These are phyloP conservation scores for Phytophthora cactorum DNA, from an alignment of 352 stramenopile genomes.

Conservation along the genomic window DNA sequence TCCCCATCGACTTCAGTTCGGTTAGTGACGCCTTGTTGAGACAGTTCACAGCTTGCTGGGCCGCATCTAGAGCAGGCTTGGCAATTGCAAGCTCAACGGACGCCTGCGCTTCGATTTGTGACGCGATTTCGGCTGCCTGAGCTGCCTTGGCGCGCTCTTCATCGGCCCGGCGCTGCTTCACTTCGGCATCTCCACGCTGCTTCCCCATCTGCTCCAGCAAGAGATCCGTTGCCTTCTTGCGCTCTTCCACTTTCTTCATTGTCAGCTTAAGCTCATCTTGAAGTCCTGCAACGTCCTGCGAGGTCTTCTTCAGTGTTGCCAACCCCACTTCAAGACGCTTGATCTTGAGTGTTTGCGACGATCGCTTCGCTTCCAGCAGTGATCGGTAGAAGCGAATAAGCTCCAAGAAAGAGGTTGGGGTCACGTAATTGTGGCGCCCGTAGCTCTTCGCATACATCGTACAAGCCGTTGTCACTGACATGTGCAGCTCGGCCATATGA, in stretches of 20 bases:
- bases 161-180: conserved; percentile 84
- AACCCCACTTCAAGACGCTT: conserved; percentile 86
- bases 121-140: conserved; percentile 68
- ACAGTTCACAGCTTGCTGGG: conserved; percentile 89
- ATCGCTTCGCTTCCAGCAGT: conserved; percentile 69
- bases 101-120: conserved; percentile 72
- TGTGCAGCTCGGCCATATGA: conserved; percentile 93
- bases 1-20: conserved; percentile 90
- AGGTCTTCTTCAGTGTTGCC: conserved; percentile 84
- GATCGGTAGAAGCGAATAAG: conserved; percentile 93
- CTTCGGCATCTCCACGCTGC: conserved; percentile 88
- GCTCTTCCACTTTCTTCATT: conserved; percentile 91
- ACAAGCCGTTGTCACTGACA: conserved; percentile 84
- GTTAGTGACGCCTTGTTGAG: conserved; percentile 90
- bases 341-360: conserved; percentile 65
- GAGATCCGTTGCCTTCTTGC: conserved; percentile 88
- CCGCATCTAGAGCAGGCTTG: conserved; percentile 84
- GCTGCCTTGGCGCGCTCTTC: conserved; percentile 80
- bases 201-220: conserved; percentile 91
- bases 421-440: conserved; percentile 92
- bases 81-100: conserved; percentile 76
- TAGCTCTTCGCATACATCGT: conserved; percentile 75
- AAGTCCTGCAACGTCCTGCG: conserved; percentile 76
- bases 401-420: conserved; percentile 93
- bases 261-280: conserved; percentile 88